Evolutionary conservation across 2,329 filamentous ascomycete species (phyloP).

Genomic region (Arthroderma sp.): DNA sequence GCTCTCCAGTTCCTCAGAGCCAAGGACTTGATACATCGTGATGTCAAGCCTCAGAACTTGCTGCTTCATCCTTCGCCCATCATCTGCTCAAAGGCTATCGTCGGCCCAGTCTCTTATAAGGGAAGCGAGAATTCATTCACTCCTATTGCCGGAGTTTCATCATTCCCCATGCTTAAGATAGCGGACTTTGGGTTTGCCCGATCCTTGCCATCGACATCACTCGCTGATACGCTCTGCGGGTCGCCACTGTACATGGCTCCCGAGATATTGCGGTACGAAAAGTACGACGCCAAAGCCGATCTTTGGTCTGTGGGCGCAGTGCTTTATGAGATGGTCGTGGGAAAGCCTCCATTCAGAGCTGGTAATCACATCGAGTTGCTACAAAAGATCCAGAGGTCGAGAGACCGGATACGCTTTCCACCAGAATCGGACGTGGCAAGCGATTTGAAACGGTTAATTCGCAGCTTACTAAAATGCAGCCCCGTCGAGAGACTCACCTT

Average conservation of each 20-base stretch:
- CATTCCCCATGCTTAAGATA: constrained; percentile 90
- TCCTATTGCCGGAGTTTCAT: constrained; percentile 66
- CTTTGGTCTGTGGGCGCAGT: constrained; percentile 97
- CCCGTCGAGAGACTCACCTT: constrained; percentile 79
- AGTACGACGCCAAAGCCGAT: constrained; percentile 93
- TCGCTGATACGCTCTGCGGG: constrained; percentile 92
- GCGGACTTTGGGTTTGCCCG: constrained; percentile 98
- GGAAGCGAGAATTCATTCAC: constrained; percentile 70
- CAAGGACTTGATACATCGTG: constrained; percentile 83
- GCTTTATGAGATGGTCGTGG: constrained; percentile 86
- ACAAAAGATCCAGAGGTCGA: constrained; percentile 76
- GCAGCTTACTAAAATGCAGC: constrained; percentile 68
- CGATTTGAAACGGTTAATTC: constrained; percentile 69
- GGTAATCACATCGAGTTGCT: constrained; percentile 90
- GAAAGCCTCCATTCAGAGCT: constrained; percentile 80
- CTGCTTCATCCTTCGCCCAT: constrained; percentile 70
- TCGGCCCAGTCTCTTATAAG: constrained; percentile 58
- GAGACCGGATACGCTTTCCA: constrained; percentile 75
- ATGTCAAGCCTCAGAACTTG: constrained; percentile 95
- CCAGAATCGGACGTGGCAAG: constrained; percentile 58
- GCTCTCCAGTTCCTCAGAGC: constrained; percentile 78
- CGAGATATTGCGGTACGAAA: constrained; percentile 92
- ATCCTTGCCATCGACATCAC: constrained; percentile 74
- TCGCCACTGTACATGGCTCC: constrained; percentile 98
- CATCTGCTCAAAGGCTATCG: constrained; percentile 52